These are phyloP conservation scores for Alternaria infectoria DNA, from an alignment of 2,329 filamentous ascomycete species.

Conservation along the genomic window DNA sequence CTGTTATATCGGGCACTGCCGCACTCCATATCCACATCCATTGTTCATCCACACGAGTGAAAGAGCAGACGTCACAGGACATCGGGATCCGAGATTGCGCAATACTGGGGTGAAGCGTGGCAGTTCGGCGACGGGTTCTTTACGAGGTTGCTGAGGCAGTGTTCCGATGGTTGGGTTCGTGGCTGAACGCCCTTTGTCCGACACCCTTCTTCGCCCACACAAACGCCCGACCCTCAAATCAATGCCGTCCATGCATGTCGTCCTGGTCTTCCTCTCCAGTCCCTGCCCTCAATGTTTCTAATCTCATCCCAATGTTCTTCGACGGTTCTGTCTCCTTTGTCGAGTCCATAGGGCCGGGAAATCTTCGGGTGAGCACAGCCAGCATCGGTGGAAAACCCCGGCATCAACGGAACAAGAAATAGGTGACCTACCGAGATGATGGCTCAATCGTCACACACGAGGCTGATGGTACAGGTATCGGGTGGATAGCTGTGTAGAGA, in stretches of 20 bases:
- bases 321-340: neutral
- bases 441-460: conserved; percentile 30
- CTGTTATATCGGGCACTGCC: neutral
- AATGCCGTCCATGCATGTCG: neutral
- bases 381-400: neutral
- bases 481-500: conserved; percentile 46
- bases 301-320: neutral
- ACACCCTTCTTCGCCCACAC: conserved; percentile 1
- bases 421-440: conserved; percentile 34
- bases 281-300: neutral
- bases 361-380: neutral
- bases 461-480: conserved; percentile 34
- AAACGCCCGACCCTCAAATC: neutral
- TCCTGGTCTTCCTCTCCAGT: neutral
- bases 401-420: conserved; percentile 18
- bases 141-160: conserved; percentile 14
- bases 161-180: conserved; percentile 13
- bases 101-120: conserved; percentile 13
- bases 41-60: neutral
- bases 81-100: conserved; percentile 11
- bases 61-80: conserved; percentile 4
- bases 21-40: neutral
- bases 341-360: neutral
- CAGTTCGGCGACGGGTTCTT: conserved; percentile 15
- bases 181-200: conserved; percentile 11